Evolutionary conservation across 495 filamentous ascomycete genomes (phyloP), one percentile per base, ranked within the genome.

Genomic region (Penicillium coffeae): DNA sequence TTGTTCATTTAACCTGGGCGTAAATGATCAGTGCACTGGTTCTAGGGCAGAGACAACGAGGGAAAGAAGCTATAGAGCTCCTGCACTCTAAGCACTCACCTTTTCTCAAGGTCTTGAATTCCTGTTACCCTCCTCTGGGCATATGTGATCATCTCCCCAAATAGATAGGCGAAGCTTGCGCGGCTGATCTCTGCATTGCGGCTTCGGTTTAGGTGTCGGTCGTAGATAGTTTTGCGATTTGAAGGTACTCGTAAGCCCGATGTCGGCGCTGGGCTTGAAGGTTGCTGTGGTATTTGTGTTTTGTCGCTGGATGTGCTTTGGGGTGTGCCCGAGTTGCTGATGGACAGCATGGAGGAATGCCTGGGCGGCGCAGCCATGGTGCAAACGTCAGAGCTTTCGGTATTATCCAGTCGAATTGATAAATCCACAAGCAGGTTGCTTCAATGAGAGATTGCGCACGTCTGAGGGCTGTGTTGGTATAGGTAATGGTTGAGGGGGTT

Each of bases 191-290:
- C 90, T 21, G 87, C 77, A 52, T 85, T 88, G 60, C 86, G 86
- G 60, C 81, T 88, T 44, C 93, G 86, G 66, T 95, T 95, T 38
- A 97, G 75, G 51, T 95, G 88, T 45, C 94, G 82, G 77, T 97
- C 89, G 70, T 97, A 99, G 70, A 99, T 96, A 41, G 90, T 96
- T 70, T 96, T 96, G 70, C 88, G 88, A 63, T 86, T 93, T 20
- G 88, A 87, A n/a, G 93, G 90, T 57, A 95, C 89, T 50, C 90
- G 87, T 41, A 98, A 86, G n/a, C 87, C 89, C 8, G 81, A 66
- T 37, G 73, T 64, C 19, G 64, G 55, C 50, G 71, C 63, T 54
- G 65, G 45, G 46, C 60, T 63, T 69, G 73, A 55, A 32, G 56
- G 39, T 33, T 64, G 61, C 18, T 66, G 66, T 25, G 50, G 44